Conservation (phyloP, 352 stramenopile species). For the Phytophthora boehmeriae region DNA sequence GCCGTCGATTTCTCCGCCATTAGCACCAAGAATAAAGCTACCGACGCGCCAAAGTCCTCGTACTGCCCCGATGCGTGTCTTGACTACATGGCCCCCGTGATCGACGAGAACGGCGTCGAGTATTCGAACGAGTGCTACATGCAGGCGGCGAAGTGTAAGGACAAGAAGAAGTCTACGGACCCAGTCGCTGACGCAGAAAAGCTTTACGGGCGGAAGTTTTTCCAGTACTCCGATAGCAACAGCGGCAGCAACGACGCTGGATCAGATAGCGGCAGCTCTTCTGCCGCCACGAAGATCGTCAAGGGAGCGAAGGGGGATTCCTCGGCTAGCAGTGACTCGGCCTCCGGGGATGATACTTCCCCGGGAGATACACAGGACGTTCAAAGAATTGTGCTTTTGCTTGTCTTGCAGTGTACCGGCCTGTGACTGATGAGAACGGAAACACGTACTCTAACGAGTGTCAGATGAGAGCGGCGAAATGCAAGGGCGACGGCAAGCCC, state of each 20-base stretch:
- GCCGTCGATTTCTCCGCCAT: constrained; percentile 1
- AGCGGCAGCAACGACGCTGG: background rate
- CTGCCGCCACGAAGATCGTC: background rate
- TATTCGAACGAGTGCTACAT: constrained; percentile 23
- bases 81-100: constrained; percentile 15
- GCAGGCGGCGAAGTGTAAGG: constrained; percentile 19
- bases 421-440: constrained; percentile 34
- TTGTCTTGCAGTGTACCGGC: constrained; percentile 15
- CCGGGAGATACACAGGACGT: background rate
- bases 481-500: constrained; percentile 15
- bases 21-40: background rate
- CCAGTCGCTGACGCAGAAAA: constrained; percentile 17
- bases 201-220: constrained; percentile 11
- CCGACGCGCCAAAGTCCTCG: constrained; percentile 1
- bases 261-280: background rate
- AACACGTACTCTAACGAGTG: constrained; percentile 37
- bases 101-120: constrained; percentile 20
- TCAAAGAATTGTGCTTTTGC: background rate
- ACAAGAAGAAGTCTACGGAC: constrained; percentile 3
- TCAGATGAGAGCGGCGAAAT: constrained; percentile 27
- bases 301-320: constrained; percentile 2
- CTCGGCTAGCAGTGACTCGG: no score
- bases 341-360: background rate
- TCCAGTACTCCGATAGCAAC: constrained; percentile 2
- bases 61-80: constrained; percentile 17